Evolutionary conservation across 257 asterid genomes (phyloP).

Genomic region (Solanum habrochaites): DNA sequence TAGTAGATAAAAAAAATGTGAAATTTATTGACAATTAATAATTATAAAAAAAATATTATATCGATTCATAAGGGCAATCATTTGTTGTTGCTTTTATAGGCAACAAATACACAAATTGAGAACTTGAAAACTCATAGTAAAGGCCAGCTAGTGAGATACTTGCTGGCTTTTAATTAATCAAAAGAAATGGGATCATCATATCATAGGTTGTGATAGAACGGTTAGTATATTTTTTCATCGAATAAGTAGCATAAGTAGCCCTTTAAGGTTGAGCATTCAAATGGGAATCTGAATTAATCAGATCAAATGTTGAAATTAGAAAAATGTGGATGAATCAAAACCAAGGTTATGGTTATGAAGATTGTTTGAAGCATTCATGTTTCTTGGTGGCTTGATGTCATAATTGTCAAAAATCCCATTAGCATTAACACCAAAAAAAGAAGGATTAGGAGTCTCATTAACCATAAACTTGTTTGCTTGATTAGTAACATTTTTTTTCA

Average conservation of each 20-base stretch:
- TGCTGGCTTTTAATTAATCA: not conserved
- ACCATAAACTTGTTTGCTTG: conserved; percentile 24
- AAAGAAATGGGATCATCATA: not conserved
- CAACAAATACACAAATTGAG: not conserved
- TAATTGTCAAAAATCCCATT: conserved; percentile 16
- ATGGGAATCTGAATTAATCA: not conserved
- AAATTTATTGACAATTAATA: not conserved
- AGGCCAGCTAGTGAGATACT: not conserved
- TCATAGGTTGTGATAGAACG: not conserved
- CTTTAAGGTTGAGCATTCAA: not conserved
- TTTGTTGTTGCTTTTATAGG: not conserved
- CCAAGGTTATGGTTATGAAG: conserved; percentile 18
- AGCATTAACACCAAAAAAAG: conserved; percentile 4
- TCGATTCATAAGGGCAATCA: not conserved
- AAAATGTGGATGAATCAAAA: conserved; percentile 26
- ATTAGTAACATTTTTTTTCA: conserved; percentile 24
- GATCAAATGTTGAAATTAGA: not conserved
- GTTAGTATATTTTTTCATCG: not conserved
- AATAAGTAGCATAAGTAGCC: too few relatives aligned
- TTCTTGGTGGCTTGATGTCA: conserved; percentile 36
- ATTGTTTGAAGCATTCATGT: not conserved
- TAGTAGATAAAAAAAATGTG: not conserved
- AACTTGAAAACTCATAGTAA: not conserved
- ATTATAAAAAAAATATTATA: not conserved
- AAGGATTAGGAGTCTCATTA: not conserved